Base-by-base conservation (phyloP, 2,329 filamentous ascomycete genomes). In the Coleophoma eucalyptorum region DNA sequence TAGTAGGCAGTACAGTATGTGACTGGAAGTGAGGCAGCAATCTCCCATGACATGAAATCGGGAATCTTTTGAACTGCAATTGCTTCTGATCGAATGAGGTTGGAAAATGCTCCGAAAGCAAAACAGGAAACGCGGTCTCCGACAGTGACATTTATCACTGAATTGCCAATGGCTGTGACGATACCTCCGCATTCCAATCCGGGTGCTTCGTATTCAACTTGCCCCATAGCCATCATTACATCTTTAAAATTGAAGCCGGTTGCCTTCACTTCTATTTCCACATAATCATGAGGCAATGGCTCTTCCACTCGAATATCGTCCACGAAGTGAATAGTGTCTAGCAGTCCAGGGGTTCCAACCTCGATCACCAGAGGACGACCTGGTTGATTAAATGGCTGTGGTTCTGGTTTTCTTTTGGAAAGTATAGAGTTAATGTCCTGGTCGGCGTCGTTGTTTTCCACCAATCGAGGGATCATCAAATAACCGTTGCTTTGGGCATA, bases 1-100 rank as follows among this genome's bases (percentile, higher is more conserved):
- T 58, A 50, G 46, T 54, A 53, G 1, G 58, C 56, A 11, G 57
- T 58, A 12, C 40, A 38, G 21, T 42, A 58, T 6, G 50, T 47
- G n/a, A 55, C 44, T 4, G 55, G 55, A 3, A 60, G 16, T 4
- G 55, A 38, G 1, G 58, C 48, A 13, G 50, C 54, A 19, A 34
- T 35, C 38, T 56, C 52, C 12, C 53, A 55, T 10, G 37, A 26
- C 40, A 55, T 47, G 15, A 45, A 16, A 31, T 51, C 35, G 35
- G 13, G 13, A 15, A 11, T 38, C 10, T 38, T 11, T 18, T 4
- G 35, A 15, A 38, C 10, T 38, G 16, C 4, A 15, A 11, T 11
- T 15, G 35, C 4, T 15, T 5, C 13, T 5, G 35, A 38, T 18
- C 33, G 33, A 15, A 38, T 38, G 4, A 38, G 16, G 35, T 11